A percentile compares a stretch with the other conserved stretches of the same genome.
Conservation (phyloP, 2,329 filamentous ascomycete species). For the Colletotrichum trifolii region DNA sequence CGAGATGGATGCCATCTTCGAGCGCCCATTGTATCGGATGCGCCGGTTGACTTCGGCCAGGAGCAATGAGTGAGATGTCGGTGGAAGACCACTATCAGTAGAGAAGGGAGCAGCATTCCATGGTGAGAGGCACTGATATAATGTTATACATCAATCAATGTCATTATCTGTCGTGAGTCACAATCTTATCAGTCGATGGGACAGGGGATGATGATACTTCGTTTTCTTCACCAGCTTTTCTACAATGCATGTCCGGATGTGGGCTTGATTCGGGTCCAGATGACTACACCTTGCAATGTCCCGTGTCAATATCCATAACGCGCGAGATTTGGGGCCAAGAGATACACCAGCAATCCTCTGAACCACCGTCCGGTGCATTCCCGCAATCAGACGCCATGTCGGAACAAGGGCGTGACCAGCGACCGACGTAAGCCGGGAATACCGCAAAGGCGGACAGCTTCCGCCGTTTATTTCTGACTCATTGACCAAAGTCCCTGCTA, state of each 20-base stretch:
- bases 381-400: no score
- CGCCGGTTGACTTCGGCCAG: not conserved
- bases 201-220: not conserved
- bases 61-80: not conserved
- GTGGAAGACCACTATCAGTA: not conserved
- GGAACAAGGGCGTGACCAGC: no score
- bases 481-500: no score
- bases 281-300: no score
- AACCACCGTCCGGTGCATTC: no score
- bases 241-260: not conserved
- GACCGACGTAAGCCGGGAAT: no score
- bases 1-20: slow-evolving; percentile 19
- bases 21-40: slow-evolving; percentile 14
- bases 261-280: no score
- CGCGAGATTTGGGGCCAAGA: no score
- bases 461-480: no score
- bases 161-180: not conserved
- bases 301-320: no score
- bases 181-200: not conserved
- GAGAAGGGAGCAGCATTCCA: slow-evolving; percentile 2
- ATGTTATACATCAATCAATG: not conserved
- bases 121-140: not conserved
- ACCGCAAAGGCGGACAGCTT: no score
- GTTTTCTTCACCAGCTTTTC: not conserved
- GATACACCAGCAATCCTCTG: no score